These are phyloP conservation scores for Gastrolobium villosum DNA, from an alignment of 306 rosid species.

Conservation along the genomic window DNA sequence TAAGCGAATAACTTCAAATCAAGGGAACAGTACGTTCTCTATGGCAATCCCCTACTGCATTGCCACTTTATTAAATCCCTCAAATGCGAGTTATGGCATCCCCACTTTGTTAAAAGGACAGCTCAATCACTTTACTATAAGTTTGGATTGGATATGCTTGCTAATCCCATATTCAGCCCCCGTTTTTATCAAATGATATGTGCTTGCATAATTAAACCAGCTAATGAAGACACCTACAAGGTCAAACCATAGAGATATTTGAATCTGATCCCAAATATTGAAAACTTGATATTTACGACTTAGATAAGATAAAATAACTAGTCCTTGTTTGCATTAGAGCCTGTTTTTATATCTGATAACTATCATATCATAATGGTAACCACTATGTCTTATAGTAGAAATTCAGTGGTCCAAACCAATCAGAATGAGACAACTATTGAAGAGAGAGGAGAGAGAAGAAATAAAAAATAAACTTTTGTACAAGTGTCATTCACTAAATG, in stretches of 20 bases:
- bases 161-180: background rate
- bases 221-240: background rate
- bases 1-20: constrained; percentile 13
- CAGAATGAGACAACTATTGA: too few relatives aligned
- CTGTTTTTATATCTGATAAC: background rate
- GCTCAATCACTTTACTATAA: background rate
- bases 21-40: constrained; percentile 34
- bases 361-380: background rate
- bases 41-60: constrained; percentile 16
- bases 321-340: background rate
- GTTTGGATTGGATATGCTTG: constrained; percentile 2
- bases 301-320: background rate
- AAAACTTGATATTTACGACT: background rate
- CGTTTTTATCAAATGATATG: background rate
- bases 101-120: background rate
- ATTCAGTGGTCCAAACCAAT: too few relatives aligned
- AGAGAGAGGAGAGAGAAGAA: too few relatives aligned
- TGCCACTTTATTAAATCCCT: constrained; percentile 1
- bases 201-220: background rate
- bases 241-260: background rate
- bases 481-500: too few relatives aligned
- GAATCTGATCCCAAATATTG: background rate
- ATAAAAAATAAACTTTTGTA: too few relatives aligned
- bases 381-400: background rate
- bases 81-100: background rate